Base-by-base conservation (phyloP, 2,329 filamentous ascomycete species). In the Blastomyces gilchristii region DNA sequence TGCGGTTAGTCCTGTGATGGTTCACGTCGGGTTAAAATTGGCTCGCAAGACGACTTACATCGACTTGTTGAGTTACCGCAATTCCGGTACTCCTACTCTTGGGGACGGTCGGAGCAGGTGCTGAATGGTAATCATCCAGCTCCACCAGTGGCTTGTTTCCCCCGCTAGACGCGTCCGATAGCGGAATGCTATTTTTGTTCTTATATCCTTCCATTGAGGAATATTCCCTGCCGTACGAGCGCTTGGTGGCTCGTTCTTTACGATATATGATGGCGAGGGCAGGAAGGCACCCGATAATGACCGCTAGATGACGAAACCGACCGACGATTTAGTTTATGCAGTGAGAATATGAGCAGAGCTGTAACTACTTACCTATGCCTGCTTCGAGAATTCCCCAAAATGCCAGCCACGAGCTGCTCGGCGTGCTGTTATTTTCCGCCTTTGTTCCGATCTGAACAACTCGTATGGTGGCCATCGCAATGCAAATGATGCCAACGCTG, bases 371-470 rank as follows among this genome's bases (percentile, higher is more conserved):
- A 75, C 74, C 74, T 60, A 74, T 73, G 28, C 72, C 69, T 7
- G 68, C 67, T 63, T 76, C 74, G 37, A 76, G 70, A 12, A 72
- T 71, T 9, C 70, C 73, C 74, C 75, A 77, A 28, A 77, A 63
- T 1, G 73, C 71, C 9, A 77, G 65, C 75, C 74, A 76, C 7
- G 72, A 71, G 28, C 69, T 69, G 7, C 70, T 70, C 6, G 73
- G 74, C 6, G 67, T 71, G 5, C 63, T 69, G 47, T 68, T 67
- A 57, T 69, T 69, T 2, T 67, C 65, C 18, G 70, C 65, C 14
- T 70, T 67, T 25, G n/a, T 31, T 18, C 72, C 72, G 41, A 76
- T 68, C 45, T 75, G 70, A 3, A 73, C 69, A 16, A 74, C 71
- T 9, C 69, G 70, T 14, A 71, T 64, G 45, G 65, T 69, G 3